Evolutionary conservation across 257 asterid species (phyloP), one percentile per base, ranked within the genome.

Genomic region (Agastache rugosa): DNA sequence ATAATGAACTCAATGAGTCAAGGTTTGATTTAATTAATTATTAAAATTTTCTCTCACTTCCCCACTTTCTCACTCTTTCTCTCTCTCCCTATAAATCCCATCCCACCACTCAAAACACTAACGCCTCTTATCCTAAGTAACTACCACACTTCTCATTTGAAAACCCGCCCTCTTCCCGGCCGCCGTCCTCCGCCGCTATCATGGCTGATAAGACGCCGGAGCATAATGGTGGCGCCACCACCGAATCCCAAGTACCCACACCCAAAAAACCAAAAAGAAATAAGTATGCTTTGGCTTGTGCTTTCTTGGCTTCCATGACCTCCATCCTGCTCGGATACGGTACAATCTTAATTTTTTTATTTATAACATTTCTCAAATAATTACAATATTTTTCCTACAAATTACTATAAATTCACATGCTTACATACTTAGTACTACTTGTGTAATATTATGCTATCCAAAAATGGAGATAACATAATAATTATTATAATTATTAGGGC

Each of bases 241-340:
- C 59, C 76, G 78, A 62, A 25, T 11, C 83, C 2, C 64, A 41
- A 11, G 55, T 72, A 51, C 65, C 82, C 74, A 74, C 83, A 23
- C 86, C 87, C 22, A 65, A 54, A 35, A 87, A 82, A 44, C 89
- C 89, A 2, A 85, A 83, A 22, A 71, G 83, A 63, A 89, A 89
- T 78, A 87, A 78, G 75, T 89, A 85, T 71, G 95, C 95, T 50
- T 60, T 89, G 51, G 92, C 95, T 66, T 85, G 89, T 75, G 27
- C 90, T 61, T 78, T 89, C 77, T 68, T 89, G 34, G 95, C 95
- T 73, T 89, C 95, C 42, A 81, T 89, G 89, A 83, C 95, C n/a
- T 89, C 92, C 70, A 85, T 89, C 74, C 68, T 89, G 55, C 92
- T 89, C 56, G 92, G 95, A 72, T 89, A 89, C 31, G 95, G 95